Evolutionary conservation across 164 flowering plant species (phyloP).

Genomic region (Cinnamomum micranthum): DNA sequence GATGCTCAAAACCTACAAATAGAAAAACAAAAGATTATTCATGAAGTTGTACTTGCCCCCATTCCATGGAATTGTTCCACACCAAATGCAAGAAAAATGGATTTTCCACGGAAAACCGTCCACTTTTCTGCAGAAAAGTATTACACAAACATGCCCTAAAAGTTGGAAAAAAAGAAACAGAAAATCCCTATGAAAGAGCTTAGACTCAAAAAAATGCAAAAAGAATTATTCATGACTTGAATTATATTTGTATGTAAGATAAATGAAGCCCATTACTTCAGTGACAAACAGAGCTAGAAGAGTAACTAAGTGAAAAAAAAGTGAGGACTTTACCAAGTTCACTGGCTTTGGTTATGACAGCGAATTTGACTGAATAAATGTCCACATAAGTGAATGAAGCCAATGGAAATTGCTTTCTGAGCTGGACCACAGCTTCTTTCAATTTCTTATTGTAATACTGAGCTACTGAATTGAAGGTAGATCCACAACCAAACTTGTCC

Average conservation of each 20-base stretch:
- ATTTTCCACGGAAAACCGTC: too few relatives aligned
- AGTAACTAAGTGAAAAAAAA: not conserved
- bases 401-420: constrained; percentile 30
- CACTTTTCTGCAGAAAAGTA: too few relatives aligned
- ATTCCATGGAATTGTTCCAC: too few relatives aligned
- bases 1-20: constrained; percentile 54
- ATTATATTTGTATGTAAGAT: not conserved
- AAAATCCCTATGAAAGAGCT: not conserved
- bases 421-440: constrained; percentile 30
- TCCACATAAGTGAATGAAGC: constrained; percentile 54
- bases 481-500: constrained; percentile 46
- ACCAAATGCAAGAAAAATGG: too few relatives aligned
- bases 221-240: too few relatives aligned
- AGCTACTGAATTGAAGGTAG: constrained; percentile 41
- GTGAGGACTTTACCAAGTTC: constrained; percentile 29
- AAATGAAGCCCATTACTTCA: not conserved
- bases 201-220: not conserved
- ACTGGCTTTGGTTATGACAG: constrained; percentile 38
- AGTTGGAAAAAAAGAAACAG: not conserved
- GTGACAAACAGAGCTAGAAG: not conserved
- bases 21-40: not conserved
- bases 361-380: constrained; percentile 43
- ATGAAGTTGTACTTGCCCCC: too few relatives aligned
- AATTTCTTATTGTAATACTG: constrained; percentile 36
- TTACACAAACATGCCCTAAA: too few relatives aligned